Evolutionary conservation across 495 filamentous ascomycete genomes (phyloP).

Genomic region (Cladorrhinum samala): DNA sequence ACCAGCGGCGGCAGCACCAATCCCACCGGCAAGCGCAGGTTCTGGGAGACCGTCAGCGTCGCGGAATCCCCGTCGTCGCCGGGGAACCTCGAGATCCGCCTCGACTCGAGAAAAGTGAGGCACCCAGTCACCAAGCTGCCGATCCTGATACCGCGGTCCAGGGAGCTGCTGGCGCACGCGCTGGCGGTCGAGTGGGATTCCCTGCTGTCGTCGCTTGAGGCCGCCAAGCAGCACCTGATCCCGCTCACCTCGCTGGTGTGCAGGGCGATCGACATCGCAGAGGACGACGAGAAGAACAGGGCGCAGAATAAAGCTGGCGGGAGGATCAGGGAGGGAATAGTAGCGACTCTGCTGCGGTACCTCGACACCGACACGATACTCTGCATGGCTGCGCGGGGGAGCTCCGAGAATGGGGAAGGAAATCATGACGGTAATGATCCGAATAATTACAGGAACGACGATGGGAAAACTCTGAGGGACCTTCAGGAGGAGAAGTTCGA

Average conservation of each 20-base stretch:
- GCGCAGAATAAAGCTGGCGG: constrained; percentile 7
- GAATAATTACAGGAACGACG: constrained; percentile 12
- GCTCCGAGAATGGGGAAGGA: too few species aligned
- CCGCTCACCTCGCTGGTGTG: constrained; percentile 82
- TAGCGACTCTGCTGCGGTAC: constrained; percentile 69
- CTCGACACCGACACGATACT: constrained; percentile 90
- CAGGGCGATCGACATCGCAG: constrained; percentile 70
- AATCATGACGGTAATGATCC: constrained; percentile 32
- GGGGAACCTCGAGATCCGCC: constrained; percentile 54
- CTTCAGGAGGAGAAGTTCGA: constrained; percentile 61
- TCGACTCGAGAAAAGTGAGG: constrained; percentile 76
- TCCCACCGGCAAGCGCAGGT: background rate
- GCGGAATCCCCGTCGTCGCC: background rate
- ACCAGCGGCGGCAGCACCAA: background rate
- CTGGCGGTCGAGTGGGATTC: constrained; percentile 91
- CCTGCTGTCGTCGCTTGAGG: constrained; percentile 71
- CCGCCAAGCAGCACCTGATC: constrained; percentile 70
- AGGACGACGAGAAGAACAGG: constrained; percentile 46
- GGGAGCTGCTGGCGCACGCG: constrained; percentile 76
- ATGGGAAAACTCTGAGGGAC: constrained; percentile 55
- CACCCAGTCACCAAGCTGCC: constrained; percentile 58
- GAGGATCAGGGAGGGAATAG: constrained; percentile 49
- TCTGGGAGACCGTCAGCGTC: background rate
- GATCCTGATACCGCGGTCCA: constrained; percentile 64
- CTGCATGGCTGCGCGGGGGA: constrained; percentile 68